Evolutionary conservation across 306 rosid genomes (phyloP), one percentile per base, ranked within the genome.

Genomic region (Bauhinia variegata): DNA sequence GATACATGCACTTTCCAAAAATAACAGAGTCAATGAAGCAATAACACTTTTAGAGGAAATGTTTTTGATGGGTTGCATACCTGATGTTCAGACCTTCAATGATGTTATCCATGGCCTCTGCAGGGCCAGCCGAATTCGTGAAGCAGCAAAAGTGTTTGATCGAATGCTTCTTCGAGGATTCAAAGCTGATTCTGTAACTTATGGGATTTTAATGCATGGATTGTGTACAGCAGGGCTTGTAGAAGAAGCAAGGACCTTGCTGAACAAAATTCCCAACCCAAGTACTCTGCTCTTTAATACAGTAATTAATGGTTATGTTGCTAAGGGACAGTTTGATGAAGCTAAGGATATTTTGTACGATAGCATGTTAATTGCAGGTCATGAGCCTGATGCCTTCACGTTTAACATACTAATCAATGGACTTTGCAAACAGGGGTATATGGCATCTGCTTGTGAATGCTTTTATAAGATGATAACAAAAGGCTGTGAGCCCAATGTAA

Each of bases 31-130:
- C 41, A 83, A 48, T 75, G 97, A 93, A 54, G 95, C 96, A 1
- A n/a, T 74, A 79, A 80, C 33, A 59, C 87, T 93, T 41, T 76
- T 93, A 61, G 97, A 91, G 70, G 98, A 93, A 70, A 89, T 93
- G 98, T 76, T 86, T 74, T 68, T 90, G 75, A 93, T 93, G 97
- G 91, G 95, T 13, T 93, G 98, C 68, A 56, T 79, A 57, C 97
- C 97, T 62, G 97, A 93, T 73, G 95, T 90, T 65, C 86, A 86
- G 86, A 93, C 98, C 63, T 80, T 93, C 69, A 84, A 86, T 73
- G 95, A 93, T 82, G 82, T 88, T 54, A 82, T 89, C 65, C 84
- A 76, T 71, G 98, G 88, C 47, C 93, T 88, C 13, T 86, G 96
- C 79, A 79, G 70, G 75, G 87, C 58, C 11, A 39, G 65, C 32